These are phyloP conservation scores for Schrenkiella parvula DNA, from an alignment of 345 rosid species.

Conservation along the genomic window DNA sequence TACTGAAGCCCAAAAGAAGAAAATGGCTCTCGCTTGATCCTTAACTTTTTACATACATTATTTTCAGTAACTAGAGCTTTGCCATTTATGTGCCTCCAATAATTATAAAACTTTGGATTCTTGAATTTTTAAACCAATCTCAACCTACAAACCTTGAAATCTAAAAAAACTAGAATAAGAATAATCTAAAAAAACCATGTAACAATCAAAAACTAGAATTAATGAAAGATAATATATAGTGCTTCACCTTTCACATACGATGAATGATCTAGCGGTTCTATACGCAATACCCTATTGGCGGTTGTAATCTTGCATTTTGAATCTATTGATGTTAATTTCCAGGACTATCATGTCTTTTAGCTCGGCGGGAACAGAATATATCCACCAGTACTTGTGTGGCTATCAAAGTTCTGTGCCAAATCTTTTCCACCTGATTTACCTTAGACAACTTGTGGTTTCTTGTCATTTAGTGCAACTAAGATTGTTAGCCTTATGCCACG, in stretches of 20 bases:
- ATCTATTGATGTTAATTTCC: not conserved
- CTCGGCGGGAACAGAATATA: not conserved
- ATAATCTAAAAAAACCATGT: not conserved
- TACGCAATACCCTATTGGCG: conserved; percentile 72
- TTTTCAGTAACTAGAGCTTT: not conserved
- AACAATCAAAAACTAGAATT: conserved; percentile 15
- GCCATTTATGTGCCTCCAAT: not conserved
- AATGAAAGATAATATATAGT: conserved; percentile 16
- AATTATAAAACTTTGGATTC: not conserved
- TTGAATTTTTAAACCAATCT: not conserved
- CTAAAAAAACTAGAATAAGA: not conserved
- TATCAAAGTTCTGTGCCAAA: conserved; percentile 4
- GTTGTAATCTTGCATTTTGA: conserved; percentile 7
- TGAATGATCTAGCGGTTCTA: conserved; percentile 42
- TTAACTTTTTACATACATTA: not conserved
- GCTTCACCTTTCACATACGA: conserved; percentile 25
- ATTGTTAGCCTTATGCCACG: not conserved
- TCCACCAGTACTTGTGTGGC: conserved; percentile 10
- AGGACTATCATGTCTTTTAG: not conserved
- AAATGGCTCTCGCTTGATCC: conserved; percentile 30
- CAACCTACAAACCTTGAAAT: conserved; percentile 9
- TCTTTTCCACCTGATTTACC: conserved; percentile 2
- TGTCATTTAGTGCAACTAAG: conserved; percentile 14
- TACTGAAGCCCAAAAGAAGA: conserved; percentile 42
- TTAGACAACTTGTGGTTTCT: conserved; percentile 16